These are phyloP conservation scores for Coriolopsis trogii DNA, from an alignment of 1,284 basidiomycete genomes.

Conservation along the genomic window DNA sequence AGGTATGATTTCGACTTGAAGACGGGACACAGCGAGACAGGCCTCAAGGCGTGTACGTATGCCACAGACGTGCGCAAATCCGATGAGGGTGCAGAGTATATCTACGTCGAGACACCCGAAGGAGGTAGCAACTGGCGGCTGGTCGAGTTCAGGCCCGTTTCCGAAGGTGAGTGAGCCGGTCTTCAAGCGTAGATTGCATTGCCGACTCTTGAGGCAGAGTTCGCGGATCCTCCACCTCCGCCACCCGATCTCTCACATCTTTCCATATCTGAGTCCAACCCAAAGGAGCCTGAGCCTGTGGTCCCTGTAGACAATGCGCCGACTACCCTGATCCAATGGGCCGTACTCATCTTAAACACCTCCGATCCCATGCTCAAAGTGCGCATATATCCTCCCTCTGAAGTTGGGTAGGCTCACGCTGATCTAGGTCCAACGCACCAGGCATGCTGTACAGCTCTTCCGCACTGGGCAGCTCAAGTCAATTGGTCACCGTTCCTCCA, in stretches of 20 bases:
- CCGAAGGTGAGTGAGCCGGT: slow-evolving; percentile 61
- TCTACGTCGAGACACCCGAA: slow-evolving; percentile 70
- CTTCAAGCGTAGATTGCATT: too few relatives aligned
- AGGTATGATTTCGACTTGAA: slow-evolving; percentile 77
- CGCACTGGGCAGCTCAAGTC: slow-evolving; percentile 68
- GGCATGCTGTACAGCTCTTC: slow-evolving; percentile 70
- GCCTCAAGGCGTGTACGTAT: slow-evolving; percentile 81
- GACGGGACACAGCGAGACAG: slow-evolving; percentile 77
- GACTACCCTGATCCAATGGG: slow-evolving; percentile 74
- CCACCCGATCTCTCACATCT: slow-evolving; percentile 33
- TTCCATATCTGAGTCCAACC: slow-evolving; percentile 21
- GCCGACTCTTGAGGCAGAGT: slow-evolving; percentile 47
- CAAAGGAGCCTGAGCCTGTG: slow-evolving; percentile 43
- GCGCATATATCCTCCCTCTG: background rate
- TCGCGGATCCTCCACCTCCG: slow-evolving; percentile 66
- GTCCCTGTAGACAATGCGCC: slow-evolving; percentile 53
- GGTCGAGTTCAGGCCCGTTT: slow-evolving; percentile 79
- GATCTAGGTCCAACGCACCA: slow-evolving; percentile 63
- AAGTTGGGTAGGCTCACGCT: slow-evolving; percentile 4
- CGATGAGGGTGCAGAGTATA: slow-evolving; percentile 46
- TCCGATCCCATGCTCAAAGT: slow-evolving; percentile 73
- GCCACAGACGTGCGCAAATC: slow-evolving; percentile 55
- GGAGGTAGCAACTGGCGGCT: slow-evolving; percentile 65
- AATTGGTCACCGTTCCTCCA: slow-evolving; percentile 60
- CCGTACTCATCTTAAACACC: slow-evolving; percentile 75